Conservation (phyloP, 306 rosid species). For the Fagus sylvatica region DNA sequence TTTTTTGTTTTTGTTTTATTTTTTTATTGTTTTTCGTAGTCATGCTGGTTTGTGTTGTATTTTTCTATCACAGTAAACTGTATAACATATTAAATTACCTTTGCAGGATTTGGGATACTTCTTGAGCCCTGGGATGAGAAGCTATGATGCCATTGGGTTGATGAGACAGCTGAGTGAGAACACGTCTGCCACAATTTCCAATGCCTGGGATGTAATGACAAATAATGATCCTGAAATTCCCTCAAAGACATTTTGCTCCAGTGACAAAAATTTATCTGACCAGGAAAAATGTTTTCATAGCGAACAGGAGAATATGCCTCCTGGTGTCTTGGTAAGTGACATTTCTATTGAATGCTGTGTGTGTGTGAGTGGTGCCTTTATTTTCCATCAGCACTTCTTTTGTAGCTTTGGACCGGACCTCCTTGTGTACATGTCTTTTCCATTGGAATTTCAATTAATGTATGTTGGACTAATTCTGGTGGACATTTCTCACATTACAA, state of each 20-base stretch:
- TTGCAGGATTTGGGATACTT: conserved; percentile 81
- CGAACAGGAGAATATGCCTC: conserved; percentile 5
- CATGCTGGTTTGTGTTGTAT: not conserved
- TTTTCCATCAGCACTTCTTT: not conserved
- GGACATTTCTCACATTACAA: not conserved
- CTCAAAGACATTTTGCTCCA: conserved; percentile 27
- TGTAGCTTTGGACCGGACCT: not conserved
- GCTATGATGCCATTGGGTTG: conserved; percentile 87
- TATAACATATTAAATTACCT: not conserved
- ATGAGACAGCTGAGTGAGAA: conserved; percentile 86
- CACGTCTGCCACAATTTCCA: conserved; percentile 73
- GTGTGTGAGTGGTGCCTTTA: not conserved
- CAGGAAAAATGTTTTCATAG: conserved; percentile 27
- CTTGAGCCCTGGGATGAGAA: conserved; percentile 80
- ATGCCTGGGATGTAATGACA: conserved; percentile 67
- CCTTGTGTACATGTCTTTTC: not conserved
- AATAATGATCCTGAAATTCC: conserved; percentile 60
- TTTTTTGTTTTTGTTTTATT: not conserved
- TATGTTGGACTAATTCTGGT: too few relatives aligned
- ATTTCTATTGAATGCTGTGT: not conserved
- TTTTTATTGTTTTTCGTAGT: not conserved
- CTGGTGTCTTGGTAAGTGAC: not conserved
- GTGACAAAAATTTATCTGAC: conserved; percentile 26
- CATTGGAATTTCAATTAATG: not conserved
- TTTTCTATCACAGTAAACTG: not conserved